Evolutionary conservation across 352 stramenopile species (phyloP).

Genomic region (Phytophthora ohioensis): DNA sequence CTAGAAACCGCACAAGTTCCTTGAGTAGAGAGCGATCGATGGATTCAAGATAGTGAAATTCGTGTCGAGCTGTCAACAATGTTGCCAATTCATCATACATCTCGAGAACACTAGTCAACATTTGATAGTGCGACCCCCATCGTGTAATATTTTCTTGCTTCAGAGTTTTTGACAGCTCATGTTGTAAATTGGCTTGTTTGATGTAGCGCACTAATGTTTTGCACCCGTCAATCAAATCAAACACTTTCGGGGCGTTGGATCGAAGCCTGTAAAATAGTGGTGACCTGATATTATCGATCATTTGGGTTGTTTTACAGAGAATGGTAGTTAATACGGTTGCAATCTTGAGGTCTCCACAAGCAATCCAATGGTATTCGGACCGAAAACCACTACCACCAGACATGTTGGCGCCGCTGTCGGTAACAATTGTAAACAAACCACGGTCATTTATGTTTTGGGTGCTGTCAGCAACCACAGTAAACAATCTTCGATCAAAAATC

Average conservation of each 20-base stretch:
- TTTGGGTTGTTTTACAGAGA: neutral
- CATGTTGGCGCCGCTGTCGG: neutral
- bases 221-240: neutral
- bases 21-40: neutral
- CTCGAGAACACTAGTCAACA: neutral
- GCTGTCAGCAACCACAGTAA: neutral
- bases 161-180: neutral
- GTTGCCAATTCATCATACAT: neutral
- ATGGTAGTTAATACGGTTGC: neutral
- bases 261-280: neutral
- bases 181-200: neutral
- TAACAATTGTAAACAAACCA: neutral
- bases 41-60: neutral
- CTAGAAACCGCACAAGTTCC: neutral
- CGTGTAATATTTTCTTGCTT: conserved; percentile 1
- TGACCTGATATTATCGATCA: neutral
- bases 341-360: conserved; percentile 1
- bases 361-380: conserved; percentile 1
- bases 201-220: neutral
- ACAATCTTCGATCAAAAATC: neutral
- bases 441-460: neutral
- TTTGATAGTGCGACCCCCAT: neutral
- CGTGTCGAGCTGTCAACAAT: neutral
- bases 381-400: neutral
- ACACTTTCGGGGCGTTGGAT: neutral